Evolutionary conservation across 2,329 filamentous ascomycete genomes (phyloP), one percentile per base, ranked within the genome.

Genomic region (Aspergillus fumigatiaffinis): DNA sequence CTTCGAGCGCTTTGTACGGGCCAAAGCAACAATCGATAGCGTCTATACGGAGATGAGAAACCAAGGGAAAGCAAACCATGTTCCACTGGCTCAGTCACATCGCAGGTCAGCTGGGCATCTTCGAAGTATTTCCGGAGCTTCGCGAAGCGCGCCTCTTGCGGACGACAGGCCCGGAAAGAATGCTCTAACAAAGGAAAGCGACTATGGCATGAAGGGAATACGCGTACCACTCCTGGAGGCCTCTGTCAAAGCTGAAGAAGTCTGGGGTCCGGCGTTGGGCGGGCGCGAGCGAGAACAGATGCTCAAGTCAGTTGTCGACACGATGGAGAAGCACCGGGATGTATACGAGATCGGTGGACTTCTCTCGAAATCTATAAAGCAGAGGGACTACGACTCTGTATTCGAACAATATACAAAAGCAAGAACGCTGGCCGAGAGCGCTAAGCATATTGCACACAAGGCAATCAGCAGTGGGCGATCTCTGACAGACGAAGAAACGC

Each of bases 11-110:
- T 99, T 99, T 78, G 94, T 99, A 55, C 89, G 91, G 61, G 94
- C 94, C 47, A 99, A 99, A 75, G 91, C 93, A 20, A 97, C 93
- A 7, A 97, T 99, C 68, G 94, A 99, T 77, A 96, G 96, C 76
- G 94, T 99, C 53, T 99, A 99, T 77, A 95, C 88, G 60, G 94
- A 99, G 74, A 99, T 99, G 94, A 80, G 83, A 28, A 82, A 83
- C 35, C 83, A 96, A 85, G 81, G 92, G 80, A 75, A 77, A 46
- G 76, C 82, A 55, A 68, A 75, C 50, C 68, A 75, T 52, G 59
- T 71, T 32, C 56, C 62, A 55, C 76, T 54, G 42, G 72, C 75
- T 20, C 72, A 77, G n/a, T 71, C 76, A 21, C 87, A 90, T 68
- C 87, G 89, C 72, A 84, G 86, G 66, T 83, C 80, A 59, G 87